These are phyloP conservation scores for Populus nigra DNA, from an alignment of 345 rosid genomes.

Conservation along the genomic window DNA sequence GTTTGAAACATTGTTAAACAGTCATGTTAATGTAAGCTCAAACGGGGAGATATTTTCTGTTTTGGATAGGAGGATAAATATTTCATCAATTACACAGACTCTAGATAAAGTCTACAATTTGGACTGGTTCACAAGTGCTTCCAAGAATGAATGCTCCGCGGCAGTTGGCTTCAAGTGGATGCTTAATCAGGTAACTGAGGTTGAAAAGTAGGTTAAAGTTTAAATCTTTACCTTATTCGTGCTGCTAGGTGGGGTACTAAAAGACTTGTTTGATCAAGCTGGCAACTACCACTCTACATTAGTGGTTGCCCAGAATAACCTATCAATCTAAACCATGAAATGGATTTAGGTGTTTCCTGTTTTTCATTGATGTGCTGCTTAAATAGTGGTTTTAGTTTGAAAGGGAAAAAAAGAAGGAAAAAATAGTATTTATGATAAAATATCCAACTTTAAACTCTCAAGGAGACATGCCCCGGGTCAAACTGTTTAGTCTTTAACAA, in stretches of 20 bases:
- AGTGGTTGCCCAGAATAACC: not conserved
- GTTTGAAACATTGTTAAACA: conserved; percentile 94
- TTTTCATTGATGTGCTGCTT: too few species aligned
- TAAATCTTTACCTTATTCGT: not conserved
- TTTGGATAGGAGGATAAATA: conserved; percentile 59
- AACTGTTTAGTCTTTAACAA: not conserved
- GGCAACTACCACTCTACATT: not conserved
- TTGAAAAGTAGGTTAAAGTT: not conserved
- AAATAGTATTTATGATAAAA: not conserved
- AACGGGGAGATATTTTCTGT: conserved; percentile 88
- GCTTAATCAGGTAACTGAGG: conserved; percentile 78
- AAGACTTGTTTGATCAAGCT: not conserved
- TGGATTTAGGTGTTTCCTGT: not conserved
- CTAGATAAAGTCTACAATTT: conserved; percentile 85
- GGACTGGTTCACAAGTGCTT: conserved; percentile 85
- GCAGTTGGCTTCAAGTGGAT: conserved; percentile 99
- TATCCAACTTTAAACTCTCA: not conserved
- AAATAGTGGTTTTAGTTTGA: not conserved
- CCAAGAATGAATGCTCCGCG: conserved; percentile 93
- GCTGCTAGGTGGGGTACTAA: not conserved
- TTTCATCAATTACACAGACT: conserved; percentile 56
- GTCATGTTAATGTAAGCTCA: conserved; percentile 85
- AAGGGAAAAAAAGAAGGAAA: not conserved
- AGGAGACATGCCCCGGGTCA: not conserved
- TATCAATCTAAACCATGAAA: not conserved